Evolutionary conservation across 75 land plant genomes (phyloP).

Genomic region (Azolla pinnata): DNA sequence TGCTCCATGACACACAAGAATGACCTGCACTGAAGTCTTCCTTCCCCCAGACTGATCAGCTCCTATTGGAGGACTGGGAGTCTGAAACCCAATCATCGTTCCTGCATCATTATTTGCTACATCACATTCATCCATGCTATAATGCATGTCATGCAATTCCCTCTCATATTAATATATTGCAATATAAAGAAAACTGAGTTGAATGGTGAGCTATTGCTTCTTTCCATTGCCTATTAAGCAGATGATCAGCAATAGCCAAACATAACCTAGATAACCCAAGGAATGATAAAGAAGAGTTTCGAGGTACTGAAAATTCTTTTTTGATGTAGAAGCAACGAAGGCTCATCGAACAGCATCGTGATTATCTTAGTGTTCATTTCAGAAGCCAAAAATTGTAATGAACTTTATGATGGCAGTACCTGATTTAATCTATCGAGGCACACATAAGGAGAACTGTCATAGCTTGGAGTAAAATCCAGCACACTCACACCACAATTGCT

Average conservation of each 20-base stretch:
- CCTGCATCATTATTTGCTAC: constrained; percentile 23
- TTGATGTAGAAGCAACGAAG: no score
- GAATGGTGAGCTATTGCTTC: no score
- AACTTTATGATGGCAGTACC: constrained; percentile 33
- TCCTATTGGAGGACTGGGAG: constrained; percentile 77
- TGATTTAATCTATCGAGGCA: constrained; percentile 89
- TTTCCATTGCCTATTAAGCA: no score
- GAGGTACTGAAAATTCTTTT: no score
- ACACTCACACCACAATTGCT: constrained; percentile 98
- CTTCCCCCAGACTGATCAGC: constrained; percentile 59
- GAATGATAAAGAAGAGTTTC: no score
- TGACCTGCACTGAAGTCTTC: constrained; percentile 44
- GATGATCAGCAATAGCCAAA: no score
- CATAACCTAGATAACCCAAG: no score
- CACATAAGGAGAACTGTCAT: constrained; percentile 44
- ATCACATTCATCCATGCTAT: constrained; percentile 12
- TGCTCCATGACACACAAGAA: constrained; percentile 81
- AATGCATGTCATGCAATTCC: no score
- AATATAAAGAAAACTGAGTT: no score
- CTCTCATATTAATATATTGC: no score
- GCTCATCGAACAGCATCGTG: no score
- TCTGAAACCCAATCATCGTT: constrained; percentile 50
- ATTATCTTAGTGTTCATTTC: no score
- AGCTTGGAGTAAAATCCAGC: constrained; percentile 73
- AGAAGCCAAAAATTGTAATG: not conserved